Evolutionary conservation across 2,329 filamentous ascomycete genomes (phyloP).

Genomic region (Xylariomycetidae sp.): DNA sequence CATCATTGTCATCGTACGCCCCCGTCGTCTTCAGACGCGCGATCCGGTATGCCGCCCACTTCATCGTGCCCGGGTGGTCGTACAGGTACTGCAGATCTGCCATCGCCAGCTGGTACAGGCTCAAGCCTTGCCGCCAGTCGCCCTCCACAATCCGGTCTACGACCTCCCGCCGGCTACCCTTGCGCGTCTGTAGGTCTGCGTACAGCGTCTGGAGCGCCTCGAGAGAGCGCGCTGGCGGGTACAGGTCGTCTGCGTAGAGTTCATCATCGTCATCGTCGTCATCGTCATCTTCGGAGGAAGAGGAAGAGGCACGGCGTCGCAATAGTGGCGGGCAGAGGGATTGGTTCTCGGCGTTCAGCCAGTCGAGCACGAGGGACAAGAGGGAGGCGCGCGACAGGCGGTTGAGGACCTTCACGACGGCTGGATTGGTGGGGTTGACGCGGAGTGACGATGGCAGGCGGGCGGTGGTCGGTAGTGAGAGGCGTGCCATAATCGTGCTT

Average conservation of each 20-base stretch:
- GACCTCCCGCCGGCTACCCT: constrained; percentile 57
- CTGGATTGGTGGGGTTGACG: constrained; percentile 57
- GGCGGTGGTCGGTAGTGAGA: constrained; percentile 65
- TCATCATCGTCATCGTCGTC: constrained; percentile 48
- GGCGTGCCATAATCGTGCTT: constrained; percentile 30
- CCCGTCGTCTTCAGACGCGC: constrained; percentile 41
- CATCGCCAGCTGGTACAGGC: constrained; percentile 62
- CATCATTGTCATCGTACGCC: constrained; percentile 32
- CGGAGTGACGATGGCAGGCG: constrained; percentile 66
- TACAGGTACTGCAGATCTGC: constrained; percentile 62
- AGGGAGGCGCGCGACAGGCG: constrained; percentile 68
- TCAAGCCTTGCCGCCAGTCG: constrained; percentile 62
- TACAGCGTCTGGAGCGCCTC: constrained; percentile 64
- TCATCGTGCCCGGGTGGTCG: constrained; percentile 57
- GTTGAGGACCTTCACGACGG: constrained; percentile 59
- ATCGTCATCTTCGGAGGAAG: constrained; percentile 36
- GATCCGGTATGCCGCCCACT: constrained; percentile 59
- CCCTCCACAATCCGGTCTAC: constrained; percentile 58
- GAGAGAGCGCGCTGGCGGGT: constrained; percentile 60
- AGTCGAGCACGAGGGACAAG: constrained; percentile 66
- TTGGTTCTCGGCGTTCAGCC: constrained; percentile 65
- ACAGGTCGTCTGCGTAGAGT: constrained; percentile 55
- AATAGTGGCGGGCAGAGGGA: constrained; percentile 55
- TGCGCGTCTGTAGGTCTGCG: constrained; percentile 49
- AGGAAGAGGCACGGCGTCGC: constrained; percentile 27